Evolutionary conservation across 2,329 filamentous ascomycete species (phyloP), one percentile per base, ranked within the genome.

Genomic region (Colletotrichum siamense): DNA sequence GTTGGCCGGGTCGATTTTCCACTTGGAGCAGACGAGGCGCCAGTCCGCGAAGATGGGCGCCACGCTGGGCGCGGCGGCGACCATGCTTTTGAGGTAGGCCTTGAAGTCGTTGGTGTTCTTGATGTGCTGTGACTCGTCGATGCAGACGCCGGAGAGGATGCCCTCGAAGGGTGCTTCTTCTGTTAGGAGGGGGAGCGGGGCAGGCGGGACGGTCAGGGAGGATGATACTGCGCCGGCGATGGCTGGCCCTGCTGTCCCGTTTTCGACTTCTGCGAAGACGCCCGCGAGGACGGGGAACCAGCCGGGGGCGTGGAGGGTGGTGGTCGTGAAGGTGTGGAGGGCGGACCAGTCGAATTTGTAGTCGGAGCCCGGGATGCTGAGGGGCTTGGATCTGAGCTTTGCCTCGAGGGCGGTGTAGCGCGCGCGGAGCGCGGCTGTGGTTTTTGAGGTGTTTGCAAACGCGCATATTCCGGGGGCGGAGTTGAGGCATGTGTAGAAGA

Each of bases 301-400:
- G 2, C 52, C 49, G 5, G 70, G 70, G 16, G 18, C 64, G 22
- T 73, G 64, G 8, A 73, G 34, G 6, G 64, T n/a, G 0, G 16
- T 24, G 26, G 34, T 68, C 1, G n/a, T 28, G 36, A 73, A 69
- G 18, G 13, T 52, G 55, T 69, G 70, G 12, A 73, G 64, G 8
- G 64, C 71, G 28, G 71, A 73, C 64, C 71, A 73, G 71, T 73
- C 71, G 64, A 73, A 69, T 6, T 39, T 73, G 10, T 24, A 18
- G 10, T 34, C 55, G 4, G 28, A 26, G 64, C 71, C 71, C 0
- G 52, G n/a, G 15, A 55, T 65, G 16, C 8, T 39, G 6, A 69
- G 12, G 64, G 71, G 36, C 6, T 36, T 16, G 18, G 49, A 69
- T n/a, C 18, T 73, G 4, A 73, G 26, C 12, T 55, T 39, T 28